These are phyloP conservation scores for Neonectria faginata DNA, from an alignment of 2,329 filamentous ascomycete species.

Conservation along the genomic window DNA sequence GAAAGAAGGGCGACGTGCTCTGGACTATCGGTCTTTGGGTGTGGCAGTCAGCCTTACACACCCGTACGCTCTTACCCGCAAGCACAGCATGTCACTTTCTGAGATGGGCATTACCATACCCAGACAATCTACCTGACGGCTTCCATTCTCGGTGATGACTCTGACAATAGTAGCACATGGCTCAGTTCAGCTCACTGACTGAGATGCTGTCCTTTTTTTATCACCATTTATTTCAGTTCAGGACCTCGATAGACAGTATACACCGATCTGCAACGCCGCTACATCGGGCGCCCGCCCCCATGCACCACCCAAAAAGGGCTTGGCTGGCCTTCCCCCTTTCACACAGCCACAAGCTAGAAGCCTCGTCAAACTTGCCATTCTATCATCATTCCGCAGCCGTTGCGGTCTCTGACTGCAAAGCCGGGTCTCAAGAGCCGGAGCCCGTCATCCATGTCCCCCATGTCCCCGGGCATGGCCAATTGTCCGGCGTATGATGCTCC, in stretches of 20 bases:
- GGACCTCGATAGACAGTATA: too few species aligned
- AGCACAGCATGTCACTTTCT: too few species aligned
- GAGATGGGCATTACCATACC: too few species aligned
- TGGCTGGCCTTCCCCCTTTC: background rate
- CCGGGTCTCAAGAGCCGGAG: background rate
- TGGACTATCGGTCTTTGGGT: too few species aligned
- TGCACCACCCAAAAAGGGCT: background rate
- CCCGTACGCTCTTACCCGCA: too few species aligned
- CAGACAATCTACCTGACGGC: too few species aligned
- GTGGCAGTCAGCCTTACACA: background rate
- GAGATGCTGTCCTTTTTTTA: too few species aligned
- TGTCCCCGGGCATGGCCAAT: constrained; percentile 1
- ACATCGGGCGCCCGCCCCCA: background rate
- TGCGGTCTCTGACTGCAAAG: background rate
- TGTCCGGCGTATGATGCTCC: constrained; percentile 14
- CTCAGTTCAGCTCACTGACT: too few species aligned
- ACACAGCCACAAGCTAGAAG: constrained; percentile 3
- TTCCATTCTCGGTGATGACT: too few species aligned
- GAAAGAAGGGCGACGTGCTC: too few species aligned
- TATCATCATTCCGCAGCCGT: background rate
- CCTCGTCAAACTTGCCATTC: background rate
- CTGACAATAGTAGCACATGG: too few species aligned
- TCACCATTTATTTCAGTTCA: too few species aligned
- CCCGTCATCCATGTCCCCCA: constrained; percentile 3
- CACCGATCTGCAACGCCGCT: background rate